Conservation (phyloP, 352 stramenopile species). For the Globisporangium uncinulatum region DNA sequence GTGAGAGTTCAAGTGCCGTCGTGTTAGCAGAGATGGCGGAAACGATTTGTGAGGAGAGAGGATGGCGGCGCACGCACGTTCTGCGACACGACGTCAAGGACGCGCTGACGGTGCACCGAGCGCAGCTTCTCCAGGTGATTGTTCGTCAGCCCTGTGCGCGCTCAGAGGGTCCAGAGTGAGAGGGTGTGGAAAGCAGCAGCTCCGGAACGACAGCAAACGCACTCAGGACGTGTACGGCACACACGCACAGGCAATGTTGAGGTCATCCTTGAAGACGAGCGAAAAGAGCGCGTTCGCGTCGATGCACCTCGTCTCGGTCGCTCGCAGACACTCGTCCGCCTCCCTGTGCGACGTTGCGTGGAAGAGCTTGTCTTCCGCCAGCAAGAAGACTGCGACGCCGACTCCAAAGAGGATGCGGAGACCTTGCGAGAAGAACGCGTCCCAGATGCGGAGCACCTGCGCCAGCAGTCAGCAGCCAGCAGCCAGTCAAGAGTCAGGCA, state of each 20-base stretch:
- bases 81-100: conserved; percentile 46
- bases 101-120: conserved; percentile 35
- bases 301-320: conserved; percentile 56
- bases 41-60: no score
- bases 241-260: conserved; percentile 67
- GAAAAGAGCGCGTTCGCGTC: conserved; percentile 70
- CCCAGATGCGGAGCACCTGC: conserved; percentile 72
- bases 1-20: background rate
- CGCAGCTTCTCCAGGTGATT: conserved; percentile 64
- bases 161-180: no score
- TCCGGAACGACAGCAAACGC: background rate
- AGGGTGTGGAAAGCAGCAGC: background rate
- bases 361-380: conserved; percentile 63
- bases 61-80: conserved; percentile 22
- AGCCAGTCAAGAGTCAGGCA: background rate
- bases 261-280: conserved; percentile 69
- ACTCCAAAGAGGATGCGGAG: conserved; percentile 68
- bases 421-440: conserved; percentile 70
- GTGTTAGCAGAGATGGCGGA: background rate
- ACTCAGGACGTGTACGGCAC: no score
- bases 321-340: conserved; percentile 41
- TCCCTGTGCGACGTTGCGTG: conserved; percentile 44
- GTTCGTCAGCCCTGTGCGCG: conserved; percentile 43
- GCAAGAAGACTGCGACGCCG: conserved; percentile 59
- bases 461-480: background rate